Evolutionary conservation across 495 filamentous ascomycete species (phyloP), one percentile per base, ranked within the genome.

Genomic region (Trichocladium antarcticum): DNA sequence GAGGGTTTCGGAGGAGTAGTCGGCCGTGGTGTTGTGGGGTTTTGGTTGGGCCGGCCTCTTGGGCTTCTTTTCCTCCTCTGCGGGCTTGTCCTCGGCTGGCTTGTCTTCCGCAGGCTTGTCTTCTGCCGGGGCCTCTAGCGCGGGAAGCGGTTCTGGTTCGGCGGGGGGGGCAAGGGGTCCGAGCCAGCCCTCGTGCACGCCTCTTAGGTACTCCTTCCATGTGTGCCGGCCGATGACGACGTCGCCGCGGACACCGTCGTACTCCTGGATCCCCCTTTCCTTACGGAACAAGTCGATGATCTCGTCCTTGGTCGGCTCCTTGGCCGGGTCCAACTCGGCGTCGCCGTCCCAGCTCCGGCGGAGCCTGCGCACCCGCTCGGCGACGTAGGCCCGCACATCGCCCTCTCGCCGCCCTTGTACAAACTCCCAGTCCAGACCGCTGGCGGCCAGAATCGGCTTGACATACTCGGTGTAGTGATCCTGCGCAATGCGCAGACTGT

Each of bases 151-250:
- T 27, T 56, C 44, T 20, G 68, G 63, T 51, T 63, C 47, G 31
- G 60, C 40, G 5, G 70, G 69, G 1, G 65, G 49, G 5, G 64
- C 56, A 20, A 95, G 68, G 1, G 92, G 89, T 1, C 92, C 92
- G 15, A 99, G 70, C 92, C 93, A 97, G 44, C 92, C 92, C 60
- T 99, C 92, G 53, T 99, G 92, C 49, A 96, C 56, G 21, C 92
- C 92, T 21, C 87, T 78, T 9, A 97, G 68, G 65, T 96, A 99
- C 68, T 99, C 92, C 68, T 96, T 97, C 92, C 92, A 99, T 8
- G 89, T 84, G 60, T 96, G 82, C 50, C 92, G 74, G 6, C 93
- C 92, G 52, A 99, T 79, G 5, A 97, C 79, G 40, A 99, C 71
- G 62, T 95, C 89, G 20, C 89, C 89, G 50, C 74, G 72, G 1